These are phyloP conservation scores for Wickerhamomyces strasburgensis DNA, from an alignment of 805 yeast genomes.

Conservation along the genomic window DNA sequence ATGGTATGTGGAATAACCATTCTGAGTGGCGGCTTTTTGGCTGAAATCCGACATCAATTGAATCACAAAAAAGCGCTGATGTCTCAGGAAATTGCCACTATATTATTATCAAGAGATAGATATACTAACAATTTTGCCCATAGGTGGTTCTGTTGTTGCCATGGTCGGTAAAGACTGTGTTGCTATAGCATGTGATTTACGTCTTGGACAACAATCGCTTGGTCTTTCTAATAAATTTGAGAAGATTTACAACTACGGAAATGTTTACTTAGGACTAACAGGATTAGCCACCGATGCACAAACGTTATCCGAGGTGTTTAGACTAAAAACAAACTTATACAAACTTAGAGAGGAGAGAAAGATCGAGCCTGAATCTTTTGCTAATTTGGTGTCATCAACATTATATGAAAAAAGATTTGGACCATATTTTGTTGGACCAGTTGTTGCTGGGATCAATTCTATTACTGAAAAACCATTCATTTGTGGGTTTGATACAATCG, in stretches of 20 bases:
- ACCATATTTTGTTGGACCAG: slow-evolving; percentile 94
- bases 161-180: slow-evolving; percentile 99
- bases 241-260: slow-evolving; percentile 81
- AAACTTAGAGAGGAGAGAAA: slow-evolving; percentile 86
- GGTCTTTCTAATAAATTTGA: slow-evolving; percentile 93
- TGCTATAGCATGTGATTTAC: slow-evolving; percentile 93
- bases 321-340: slow-evolving; percentile 82
- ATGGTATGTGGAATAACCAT: slow-evolving; percentile 42
- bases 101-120: too few relatives aligned
- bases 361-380: slow-evolving; percentile 91
- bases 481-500: slow-evolving; percentile 94
- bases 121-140: slow-evolving; percentile 14
- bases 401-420: slow-evolving; percentile 90
- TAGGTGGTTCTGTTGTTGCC: slow-evolving; percentile 95
- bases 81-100: too few relatives aligned
- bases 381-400: slow-evolving; percentile 85
- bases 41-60: too few relatives aligned
- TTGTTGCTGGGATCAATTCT: slow-evolving; percentile 91
- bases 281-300: slow-evolving; percentile 94
- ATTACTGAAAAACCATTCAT: slow-evolving; percentile 81
- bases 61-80: too few relatives aligned
- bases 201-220: slow-evolving; percentile 89
- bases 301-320: slow-evolving; percentile 70
- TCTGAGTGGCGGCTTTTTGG: too few relatives aligned
- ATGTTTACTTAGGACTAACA: slow-evolving; percentile 84